Base-by-base conservation (phyloP, 139 green algal genomes). In the Nannochloris sp. region DNA sequence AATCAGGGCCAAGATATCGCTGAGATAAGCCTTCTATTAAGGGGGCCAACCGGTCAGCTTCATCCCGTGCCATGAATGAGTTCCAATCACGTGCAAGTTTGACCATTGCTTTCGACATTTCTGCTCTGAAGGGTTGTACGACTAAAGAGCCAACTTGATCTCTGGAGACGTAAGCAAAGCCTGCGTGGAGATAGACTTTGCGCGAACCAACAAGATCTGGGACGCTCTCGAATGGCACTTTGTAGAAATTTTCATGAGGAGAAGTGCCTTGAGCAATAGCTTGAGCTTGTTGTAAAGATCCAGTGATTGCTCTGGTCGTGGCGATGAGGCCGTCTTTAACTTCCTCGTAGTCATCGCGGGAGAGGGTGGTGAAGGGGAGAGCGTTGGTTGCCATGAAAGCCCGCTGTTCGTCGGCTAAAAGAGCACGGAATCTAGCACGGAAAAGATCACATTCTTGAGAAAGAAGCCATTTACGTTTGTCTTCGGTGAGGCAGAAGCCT, bases 391-490 rank as follows among this genome's bases (percentile, higher is more conserved):
- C 54, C 60, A 94, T 78, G 67, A 95, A 92, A 0, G 60, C 57
- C 3, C 66, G 64, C 79, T 90, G 80, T 13, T 72, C 61, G 4
- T 19, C 35, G 53, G 64, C 37, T 1, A 65, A 34, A 55, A 82
- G 45, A 23, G 58, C 54, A 9, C 51, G 30, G 27, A 85, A 85
- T 47, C 77, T 59, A 19, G 60, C 61, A 2, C 42, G 37, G 65
- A 97, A 97, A 19, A 97, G 85, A 9, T 87, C 75, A 13, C 66
- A 73, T 68, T 96, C 92, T 51, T 95, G 84, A 33, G 58, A 46
- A n/a, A 97, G 65, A 51, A 97, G 82, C 92, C 92, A 97, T 23
- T 76, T 80, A 27, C 92, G 78, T 53, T 95, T 73, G 30, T 96
- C 90, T 56, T 93, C 83, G 14, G 81, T 95, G 15, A 81, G 81